These are phyloP conservation scores for Akebia trifoliata DNA, from an alignment of 164 flowering plant species.

Conservation along the genomic window DNA sequence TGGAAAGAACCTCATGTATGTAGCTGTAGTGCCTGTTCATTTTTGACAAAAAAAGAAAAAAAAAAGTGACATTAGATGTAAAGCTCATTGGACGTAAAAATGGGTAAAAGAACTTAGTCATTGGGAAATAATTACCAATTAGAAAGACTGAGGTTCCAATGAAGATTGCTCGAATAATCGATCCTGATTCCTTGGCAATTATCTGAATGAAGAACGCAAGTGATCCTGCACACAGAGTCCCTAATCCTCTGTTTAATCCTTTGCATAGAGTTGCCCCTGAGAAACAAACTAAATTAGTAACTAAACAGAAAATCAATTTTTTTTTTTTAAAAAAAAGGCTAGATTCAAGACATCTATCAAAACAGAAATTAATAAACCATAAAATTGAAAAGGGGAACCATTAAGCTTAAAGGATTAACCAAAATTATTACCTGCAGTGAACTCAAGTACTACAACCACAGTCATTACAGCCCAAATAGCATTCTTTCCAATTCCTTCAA, in stretches of 20 bases:
- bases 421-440: constrained; percentile 72
- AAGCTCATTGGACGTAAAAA: no score
- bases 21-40: constrained; percentile 30
- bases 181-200: constrained; percentile 49
- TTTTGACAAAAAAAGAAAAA: neutral
- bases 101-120: no score
- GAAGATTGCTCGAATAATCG: constrained; percentile 52
- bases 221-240: constrained; percentile 74
- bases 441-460: constrained; percentile 90
- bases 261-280: constrained; percentile 90
- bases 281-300: neutral
- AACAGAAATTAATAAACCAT: no score
- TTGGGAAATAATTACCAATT: constrained; percentile 37
- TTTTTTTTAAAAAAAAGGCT: no score
- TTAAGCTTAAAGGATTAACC: no score
- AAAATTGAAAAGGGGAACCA: no score
- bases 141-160: constrained; percentile 64
- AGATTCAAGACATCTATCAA: no score
- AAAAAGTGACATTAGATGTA: no score
- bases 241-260: constrained; percentile 84
- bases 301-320: no score
- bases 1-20: constrained; percentile 79
- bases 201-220: constrained; percentile 70
- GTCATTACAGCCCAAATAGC: constrained; percentile 99
- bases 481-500: constrained; percentile 63